These are phyloP conservation scores for Hanseniaspora sp. DNA, from an alignment of 1,139 yeast genomes.

Conservation along the genomic window DNA sequence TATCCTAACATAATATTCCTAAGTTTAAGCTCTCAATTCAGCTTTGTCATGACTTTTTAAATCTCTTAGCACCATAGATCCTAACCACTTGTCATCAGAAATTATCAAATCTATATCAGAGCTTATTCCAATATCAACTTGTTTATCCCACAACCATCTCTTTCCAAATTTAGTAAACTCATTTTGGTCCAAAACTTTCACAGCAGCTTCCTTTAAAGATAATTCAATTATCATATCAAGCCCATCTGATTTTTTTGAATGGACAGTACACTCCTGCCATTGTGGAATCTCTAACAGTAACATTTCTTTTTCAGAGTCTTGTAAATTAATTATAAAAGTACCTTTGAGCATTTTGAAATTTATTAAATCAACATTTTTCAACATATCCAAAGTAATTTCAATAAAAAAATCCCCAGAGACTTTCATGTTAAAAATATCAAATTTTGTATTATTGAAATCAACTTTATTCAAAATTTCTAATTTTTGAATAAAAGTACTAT, in stretches of 20 bases:
- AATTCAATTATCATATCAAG: slow-evolving; percentile 12
- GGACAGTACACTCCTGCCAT: slow-evolving; percentile 9
- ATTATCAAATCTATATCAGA: slow-evolving; percentile 11
- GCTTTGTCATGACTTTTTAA: slow-evolving; percentile 9
- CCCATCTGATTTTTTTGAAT: neutral
- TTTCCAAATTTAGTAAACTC: slow-evolving; percentile 14
- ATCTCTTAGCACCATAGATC: slow-evolving; percentile 11
- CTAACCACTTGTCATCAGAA: slow-evolving; percentile 12
- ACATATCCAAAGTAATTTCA: slow-evolving; percentile 1
- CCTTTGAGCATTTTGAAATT: slow-evolving; percentile 13
- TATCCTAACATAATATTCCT: neutral
- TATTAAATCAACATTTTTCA: slow-evolving; percentile 12
- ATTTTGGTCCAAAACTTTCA: slow-evolving; percentile 5
- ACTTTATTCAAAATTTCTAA: slow-evolving; percentile 10
- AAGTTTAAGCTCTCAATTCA: neutral
- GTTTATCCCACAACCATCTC: slow-evolving; percentile 8
- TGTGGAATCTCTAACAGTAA: slow-evolving; percentile 8
- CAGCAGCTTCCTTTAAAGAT: slow-evolving; percentile 5
- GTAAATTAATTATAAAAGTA: neutral
- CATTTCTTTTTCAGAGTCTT: slow-evolving; percentile 6
- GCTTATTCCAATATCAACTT: slow-evolving; percentile 1
- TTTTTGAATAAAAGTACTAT: slow-evolving; percentile 9
- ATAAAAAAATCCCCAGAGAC: slow-evolving; percentile 12
- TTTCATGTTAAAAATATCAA: slow-evolving; percentile 5
- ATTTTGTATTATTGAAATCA: slow-evolving; percentile 12